Evolutionary conservation across 805 yeast species (phyloP), one percentile per base, ranked within the genome.

Genomic region (Zygoascus ofunaensis): DNA sequence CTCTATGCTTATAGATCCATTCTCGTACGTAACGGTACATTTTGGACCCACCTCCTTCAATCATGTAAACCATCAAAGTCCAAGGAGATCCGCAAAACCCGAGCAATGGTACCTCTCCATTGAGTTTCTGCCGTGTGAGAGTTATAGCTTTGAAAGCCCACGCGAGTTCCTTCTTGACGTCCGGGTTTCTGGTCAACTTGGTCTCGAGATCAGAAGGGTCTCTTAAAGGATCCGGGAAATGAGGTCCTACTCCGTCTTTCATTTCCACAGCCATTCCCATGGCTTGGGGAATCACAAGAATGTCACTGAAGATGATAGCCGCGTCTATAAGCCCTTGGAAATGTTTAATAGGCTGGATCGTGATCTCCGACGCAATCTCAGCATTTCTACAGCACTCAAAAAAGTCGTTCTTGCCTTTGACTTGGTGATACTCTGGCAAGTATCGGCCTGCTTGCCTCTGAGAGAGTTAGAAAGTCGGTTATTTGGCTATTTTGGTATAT

Each of bases 21-120:
- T 86, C 82, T 63, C 89, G 87, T 43, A 87, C 95, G 58, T 74
- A 87, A 60, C 95, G 74, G 69, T 85, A 92, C 72, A 90, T 72
- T 60, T 84, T 84, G 4, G 96, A 80, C 15, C 97, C 95, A 53
- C 94, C 95, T 42, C 98, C 98, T 66, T 92, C 98, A 48, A 87
- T 79, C 96, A 92, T 92, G 68, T 92, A 92, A 32, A 89, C 95
- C 69, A 92, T 72, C 48, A 92, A 68, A 10, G 98, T 92, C 96
- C 97, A 92, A 45, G 98, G 98, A 5, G 95, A 96, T 44, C 98
- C 98, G 54, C 87, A 84, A 66, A 92, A 92, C 2, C 98, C 98
- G 42, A 92, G 72, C 49, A 92, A 69, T 23, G 98, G 98, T 10
- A 89, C 97, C 57, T 94, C 76, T 41, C 98, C 98, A 35, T 79